phyloP scores from a whole-genome alignment of 2,329 filamentous ascomycete species.

The Colletotrichum godetiae region DNA sequence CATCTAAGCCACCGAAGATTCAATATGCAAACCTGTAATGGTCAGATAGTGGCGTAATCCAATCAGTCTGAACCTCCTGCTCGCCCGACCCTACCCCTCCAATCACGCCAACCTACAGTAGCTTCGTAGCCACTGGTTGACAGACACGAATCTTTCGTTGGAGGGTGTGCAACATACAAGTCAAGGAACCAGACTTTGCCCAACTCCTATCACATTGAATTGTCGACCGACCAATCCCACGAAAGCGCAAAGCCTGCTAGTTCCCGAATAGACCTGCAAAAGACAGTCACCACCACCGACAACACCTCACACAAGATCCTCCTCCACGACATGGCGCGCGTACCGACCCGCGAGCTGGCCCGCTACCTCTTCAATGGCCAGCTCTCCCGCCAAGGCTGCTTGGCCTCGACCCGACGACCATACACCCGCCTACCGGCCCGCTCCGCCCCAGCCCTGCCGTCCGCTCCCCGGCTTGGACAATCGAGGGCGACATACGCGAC shows the following conservation, averaged over 20 bases:
- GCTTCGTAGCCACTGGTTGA: constrained; percentile 9
- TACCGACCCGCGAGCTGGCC: constrained; percentile 56
- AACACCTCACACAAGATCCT: neutral
- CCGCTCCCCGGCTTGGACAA: neutral
- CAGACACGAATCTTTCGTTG: neutral
- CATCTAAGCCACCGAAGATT: neutral
- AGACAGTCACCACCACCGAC: neutral
- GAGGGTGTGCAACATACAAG: constrained; percentile 20
- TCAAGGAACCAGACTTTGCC: neutral
- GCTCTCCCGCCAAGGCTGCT: constrained; percentile 55
- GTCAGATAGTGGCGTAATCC: neutral
- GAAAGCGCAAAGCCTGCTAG: neutral
- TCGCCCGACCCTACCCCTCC: constrained; percentile 4
- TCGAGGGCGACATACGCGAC: constrained; percentile 40
- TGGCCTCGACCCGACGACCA: constrained; percentile 37
- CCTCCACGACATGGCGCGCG: constrained; percentile 52
- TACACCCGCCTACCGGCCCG: constrained; percentile 24
- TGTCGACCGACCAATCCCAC: neutral
- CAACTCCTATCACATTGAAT: neutral
- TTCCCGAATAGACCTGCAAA: neutral
- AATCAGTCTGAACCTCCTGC: neutral
- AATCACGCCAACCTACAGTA: neutral
- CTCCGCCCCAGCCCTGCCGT: constrained; percentile 28
- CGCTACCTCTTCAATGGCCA: constrained; percentile 61
- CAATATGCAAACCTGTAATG: neutral